A percentile compares a stretch with the other conserved stretches of the same genome.
phyloP scores from a whole-genome alignment of 2,329 filamentous ascomycete species.

The Alternaria novae-zelandiae region DNA sequence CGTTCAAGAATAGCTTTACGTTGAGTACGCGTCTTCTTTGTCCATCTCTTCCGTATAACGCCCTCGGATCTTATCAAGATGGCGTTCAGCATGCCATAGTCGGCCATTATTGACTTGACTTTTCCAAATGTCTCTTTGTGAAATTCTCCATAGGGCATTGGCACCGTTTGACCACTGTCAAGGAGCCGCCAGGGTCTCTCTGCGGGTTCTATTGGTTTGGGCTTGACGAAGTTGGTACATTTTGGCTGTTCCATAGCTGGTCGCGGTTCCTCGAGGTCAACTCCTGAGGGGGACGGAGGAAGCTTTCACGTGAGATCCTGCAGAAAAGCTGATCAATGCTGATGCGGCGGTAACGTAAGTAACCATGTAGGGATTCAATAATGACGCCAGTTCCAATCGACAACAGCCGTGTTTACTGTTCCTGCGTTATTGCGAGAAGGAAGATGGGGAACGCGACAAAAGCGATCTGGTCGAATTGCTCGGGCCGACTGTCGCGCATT shows the following conservation, averaged over 20 bases:
- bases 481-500: not conserved
- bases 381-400: not conserved
- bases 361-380: not conserved
- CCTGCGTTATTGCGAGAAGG: not conserved
- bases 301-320: not conserved
- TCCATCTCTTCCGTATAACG: not conserved
- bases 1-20: not conserved
- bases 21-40: not conserved
- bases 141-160: not conserved
- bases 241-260: not conserved
- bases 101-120: not conserved
- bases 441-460: not conserved
- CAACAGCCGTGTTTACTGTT: not conserved
- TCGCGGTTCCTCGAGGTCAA: not conserved
- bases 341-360: not conserved
- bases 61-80: not conserved
- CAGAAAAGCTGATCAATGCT: not conserved
- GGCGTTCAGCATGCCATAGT: not conserved
- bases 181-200: not conserved
- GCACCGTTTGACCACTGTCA: not conserved
- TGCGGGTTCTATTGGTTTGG: not conserved
- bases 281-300: not conserved
- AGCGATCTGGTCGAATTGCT: not conserved
- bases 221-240: not conserved
- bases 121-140: not conserved